Conservation (phyloP, 1,284 basidiomycete species). For the Phylloboletellus chloephorus region DNA sequence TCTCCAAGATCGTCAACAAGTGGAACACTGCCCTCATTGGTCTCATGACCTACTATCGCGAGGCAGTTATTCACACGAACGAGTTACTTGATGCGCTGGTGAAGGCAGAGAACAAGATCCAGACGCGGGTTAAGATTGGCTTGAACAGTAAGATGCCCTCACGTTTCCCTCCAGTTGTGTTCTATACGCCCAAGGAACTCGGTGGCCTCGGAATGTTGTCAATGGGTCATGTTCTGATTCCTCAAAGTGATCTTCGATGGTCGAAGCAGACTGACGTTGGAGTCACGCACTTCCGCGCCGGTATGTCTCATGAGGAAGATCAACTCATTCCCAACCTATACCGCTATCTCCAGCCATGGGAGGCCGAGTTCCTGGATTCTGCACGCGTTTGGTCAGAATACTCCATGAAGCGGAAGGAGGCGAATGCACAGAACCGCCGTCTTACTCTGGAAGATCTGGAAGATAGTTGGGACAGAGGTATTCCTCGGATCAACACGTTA, state of each 20-base stretch:
- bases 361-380: constrained; percentile 97
- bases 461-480: constrained; percentile 97
- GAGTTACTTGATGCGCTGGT: constrained; percentile 92
- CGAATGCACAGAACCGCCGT: constrained; percentile 94
- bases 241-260: constrained; percentile 95
- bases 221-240: constrained; percentile 98
- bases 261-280: constrained; percentile 97
- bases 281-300: constrained; percentile 94
- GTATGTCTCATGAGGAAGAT: constrained; percentile 94
- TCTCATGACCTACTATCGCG: constrained; percentile 97
- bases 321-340: constrained; percentile 96
- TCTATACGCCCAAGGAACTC: constrained; percentile 93
- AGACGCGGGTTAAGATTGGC: constrained; percentile 99
- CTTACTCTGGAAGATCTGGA: constrained; percentile 96
- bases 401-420: constrained; percentile 99
- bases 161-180: constrained; percentile 96
- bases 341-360: constrained; percentile 98
- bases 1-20: constrained; percentile 99
- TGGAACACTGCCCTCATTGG: constrained; percentile 97
- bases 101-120: constrained; percentile 98
- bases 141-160: constrained; percentile 99
- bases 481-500: constrained; percentile 94
- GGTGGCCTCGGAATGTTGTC: constrained; percentile 99
- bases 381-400: constrained; percentile 99
- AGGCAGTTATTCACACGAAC: constrained; percentile 97